phyloP scores from a whole-genome alignment of 2,329 filamentous ascomycete species.

The Epicoccum sorghinum region DNA sequence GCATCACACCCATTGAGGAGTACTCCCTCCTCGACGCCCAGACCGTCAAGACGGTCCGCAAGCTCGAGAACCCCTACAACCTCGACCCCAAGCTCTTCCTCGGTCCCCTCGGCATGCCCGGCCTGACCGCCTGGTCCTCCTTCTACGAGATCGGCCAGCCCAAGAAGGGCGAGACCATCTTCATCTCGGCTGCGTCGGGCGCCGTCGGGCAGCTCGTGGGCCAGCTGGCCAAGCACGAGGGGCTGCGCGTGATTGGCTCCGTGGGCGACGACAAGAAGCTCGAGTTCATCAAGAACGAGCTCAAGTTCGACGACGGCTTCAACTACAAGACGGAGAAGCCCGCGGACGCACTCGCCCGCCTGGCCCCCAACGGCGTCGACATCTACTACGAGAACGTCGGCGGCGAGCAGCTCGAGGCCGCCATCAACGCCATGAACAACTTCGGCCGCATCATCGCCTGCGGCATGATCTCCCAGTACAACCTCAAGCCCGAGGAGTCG shows the following conservation, averaged over 20 bases:
- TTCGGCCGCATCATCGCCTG: constrained; percentile 68
- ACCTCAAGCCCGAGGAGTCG: constrained; percentile 60
- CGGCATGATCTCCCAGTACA: constrained; percentile 80
- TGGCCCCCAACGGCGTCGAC: constrained; percentile 79
- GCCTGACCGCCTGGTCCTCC: constrained; percentile 75
- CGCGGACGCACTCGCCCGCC: constrained; percentile 67
- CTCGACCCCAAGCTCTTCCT: constrained; percentile 72
- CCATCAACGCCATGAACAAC: constrained; percentile 67
- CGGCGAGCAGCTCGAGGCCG: constrained; percentile 74
- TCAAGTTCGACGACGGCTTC: constrained; percentile 76
- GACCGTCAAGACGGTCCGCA: constrained; percentile 53
- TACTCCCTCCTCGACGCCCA: constrained; percentile 65
- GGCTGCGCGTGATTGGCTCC: constrained; percentile 77
- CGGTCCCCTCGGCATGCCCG: constrained; percentile 79
- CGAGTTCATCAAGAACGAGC: constrained; percentile 72
- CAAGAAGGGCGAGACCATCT: constrained; percentile 80
- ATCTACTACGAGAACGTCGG: constrained; percentile 86
- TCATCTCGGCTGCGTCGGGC: constrained; percentile 79
- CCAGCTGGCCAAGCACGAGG: constrained; percentile 82
- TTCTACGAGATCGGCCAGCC: constrained; percentile 78
- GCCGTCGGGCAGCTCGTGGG: constrained; percentile 84
- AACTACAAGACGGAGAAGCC: constrained; percentile 88
- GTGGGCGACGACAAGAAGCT: constrained; percentile 82
- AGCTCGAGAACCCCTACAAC: constrained; percentile 72
- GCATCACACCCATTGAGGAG: constrained; percentile 66